A percentile compares a stretch with the other conserved stretches of the same genome.
phyloP scores from a whole-genome alignment of 441 rosid species.

The Erodium texanum region DNA sequence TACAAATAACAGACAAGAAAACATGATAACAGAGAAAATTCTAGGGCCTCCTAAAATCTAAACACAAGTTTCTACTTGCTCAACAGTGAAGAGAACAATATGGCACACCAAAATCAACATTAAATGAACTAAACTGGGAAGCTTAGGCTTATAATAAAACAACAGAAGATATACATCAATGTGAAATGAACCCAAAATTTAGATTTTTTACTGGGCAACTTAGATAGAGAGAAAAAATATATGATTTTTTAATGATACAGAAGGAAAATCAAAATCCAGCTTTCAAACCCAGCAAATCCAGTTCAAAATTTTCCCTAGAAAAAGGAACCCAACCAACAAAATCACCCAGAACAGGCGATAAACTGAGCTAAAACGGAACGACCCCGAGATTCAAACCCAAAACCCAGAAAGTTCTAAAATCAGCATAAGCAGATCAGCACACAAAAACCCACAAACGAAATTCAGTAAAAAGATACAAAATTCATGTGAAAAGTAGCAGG shows the following conservation, averaged over 20 bases:
- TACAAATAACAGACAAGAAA: too few relatives aligned
- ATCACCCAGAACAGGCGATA: too few relatives aligned
- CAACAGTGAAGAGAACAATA: background rate
- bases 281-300: background rate
- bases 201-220: background rate
- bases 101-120: background rate
- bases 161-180: background rate
- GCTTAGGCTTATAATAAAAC: background rate
- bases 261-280: too few relatives aligned
- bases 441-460: too few relatives aligned
- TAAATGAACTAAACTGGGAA: background rate
- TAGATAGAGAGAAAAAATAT: too few relatives aligned
- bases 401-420: too few relatives aligned
- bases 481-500: too few relatives aligned
- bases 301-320: background rate
- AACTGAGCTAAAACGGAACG: background rate
- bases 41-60: background rate
- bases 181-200: background rate
- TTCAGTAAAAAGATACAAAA: too few relatives aligned
- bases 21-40: background rate
- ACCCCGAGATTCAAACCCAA: conserved; percentile 16
- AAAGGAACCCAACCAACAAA: background rate
- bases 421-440: too few relatives aligned
- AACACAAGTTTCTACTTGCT: background rate
- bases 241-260: too few relatives aligned